A percentile compares a stretch with the other conserved stretches of the same genome.
Evolutionary conservation across 2,329 filamentous ascomycete species (phyloP).

Genomic region (Penicillium sp.): DNA sequence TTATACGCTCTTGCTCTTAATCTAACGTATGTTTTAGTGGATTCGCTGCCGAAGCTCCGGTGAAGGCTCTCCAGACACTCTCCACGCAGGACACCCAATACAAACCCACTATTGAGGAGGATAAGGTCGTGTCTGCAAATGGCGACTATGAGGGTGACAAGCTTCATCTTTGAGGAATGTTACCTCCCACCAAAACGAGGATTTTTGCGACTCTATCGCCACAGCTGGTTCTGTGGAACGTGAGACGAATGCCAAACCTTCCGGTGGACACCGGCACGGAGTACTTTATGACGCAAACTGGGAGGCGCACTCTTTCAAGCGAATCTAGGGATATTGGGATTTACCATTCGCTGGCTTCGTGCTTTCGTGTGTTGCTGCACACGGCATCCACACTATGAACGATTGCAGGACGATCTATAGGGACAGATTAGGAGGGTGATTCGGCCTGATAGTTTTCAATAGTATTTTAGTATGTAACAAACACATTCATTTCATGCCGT

Average conservation of each 20-base stretch:
- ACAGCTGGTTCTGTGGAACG: conserved; percentile 9
- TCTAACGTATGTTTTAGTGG: conserved; percentile 50
- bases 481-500: not conserved
- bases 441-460: not conserved
- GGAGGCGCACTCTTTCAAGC: not conserved
- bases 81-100: conserved; percentile 58
- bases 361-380: not conserved
- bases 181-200: not conserved
- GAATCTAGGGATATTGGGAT: not conserved
- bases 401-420: not conserved
- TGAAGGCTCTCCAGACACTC: conserved; percentile 63
- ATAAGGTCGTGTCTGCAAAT: conserved; percentile 58
- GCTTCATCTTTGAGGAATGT: conserved; percentile 3
- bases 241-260: not conserved
- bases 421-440: not conserved
- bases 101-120: conserved; percentile 68
- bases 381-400: not conserved
- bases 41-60: conserved; percentile 69
- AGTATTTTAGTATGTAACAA: not conserved
- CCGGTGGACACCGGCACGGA: not conserved
- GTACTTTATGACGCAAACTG: not conserved
- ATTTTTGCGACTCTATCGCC: not conserved
- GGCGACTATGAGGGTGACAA: conserved; percentile 14
- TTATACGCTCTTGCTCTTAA: not conserved
- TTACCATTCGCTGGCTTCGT: not conserved